Base-by-base conservation (phyloP, 2,329 filamentous ascomycete species). In the Fusarium bulbicola region DNA sequence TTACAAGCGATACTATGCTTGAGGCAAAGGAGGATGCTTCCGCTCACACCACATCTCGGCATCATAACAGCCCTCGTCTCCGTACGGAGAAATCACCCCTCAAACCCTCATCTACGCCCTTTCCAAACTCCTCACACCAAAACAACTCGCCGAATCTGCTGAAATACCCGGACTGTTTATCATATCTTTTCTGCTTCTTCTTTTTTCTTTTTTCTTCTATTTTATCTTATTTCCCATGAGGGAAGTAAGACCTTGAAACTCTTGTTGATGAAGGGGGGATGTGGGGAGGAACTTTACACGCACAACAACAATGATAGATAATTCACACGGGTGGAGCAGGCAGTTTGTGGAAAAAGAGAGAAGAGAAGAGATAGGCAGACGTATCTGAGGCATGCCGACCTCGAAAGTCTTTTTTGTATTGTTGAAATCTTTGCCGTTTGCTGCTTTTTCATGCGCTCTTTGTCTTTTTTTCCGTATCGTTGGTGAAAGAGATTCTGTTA, bases 81-180 rank as follows among this genome's bases (percentile, higher is more conserved):
- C 21, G 6, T 26, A 24, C 8, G 45, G 43, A 57, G 34, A 52
- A 36, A 50, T 30, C 52, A 39, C 37, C 39, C 28, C 24, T 39
- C 20, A 53, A 53, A 40, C 49, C 45, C 52, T 67, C 63, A 68
- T 37, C 37, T 68, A 68, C 63, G 34, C 43, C 12, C 47, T 42
- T 42, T 42, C 36, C 45, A 30, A 45, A n/a, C 57, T 62, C 45
- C 45, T 52, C 50, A 47, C 61, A 30, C 42, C 32, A 37, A 37
- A 57, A 66, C 45, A 59, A 63, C 43, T 50, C 62, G 70, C 62
- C 59, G 46, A 73, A 57, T 73, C 50, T 73, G 70, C 66, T 67
- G 54, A 73, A 73, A 73, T 73, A 73, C 71, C 71, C 71, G 54
- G 20, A 68, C 52, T 70, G 61, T 54, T 60, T 60, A 66, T 70